Base-by-base conservation (phyloP, 306 rosid genomes). In the Cotoneaster glaucophyllus region DNA sequence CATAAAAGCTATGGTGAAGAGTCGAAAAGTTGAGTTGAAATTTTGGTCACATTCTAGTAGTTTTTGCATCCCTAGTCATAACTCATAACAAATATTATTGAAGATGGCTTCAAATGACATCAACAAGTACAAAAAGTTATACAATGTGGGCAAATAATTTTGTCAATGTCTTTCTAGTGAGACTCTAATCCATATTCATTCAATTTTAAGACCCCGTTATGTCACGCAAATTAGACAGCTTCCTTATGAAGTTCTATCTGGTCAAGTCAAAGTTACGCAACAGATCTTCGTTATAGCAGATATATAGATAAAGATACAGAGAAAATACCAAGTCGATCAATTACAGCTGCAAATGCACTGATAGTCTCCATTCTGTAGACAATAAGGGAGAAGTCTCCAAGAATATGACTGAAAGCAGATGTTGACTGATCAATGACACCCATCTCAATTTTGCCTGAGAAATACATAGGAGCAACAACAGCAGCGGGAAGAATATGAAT, bases 401-500 rank as follows among this genome's bases (percentile, higher is more conserved):
- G 96, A 78, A 95, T 90, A 76, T 95, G 99, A 84, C 85, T 95
- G 77, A 95, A 95, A 82, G 99, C 97, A 76, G 97, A 95, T 71
- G 90, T 96, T 24, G 99, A 95, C 79, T 95, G 99, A 81, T 92
- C 92, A 77, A 95, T 92, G 71, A 95, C 97, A 76, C 99, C 99
- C 83, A 95, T 90, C 87, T 95, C 99, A 70, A 95, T 95, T 86
- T 95, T 90, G 26, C 99, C 99, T 0, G 99, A 79, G 80, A 95
- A 95, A 83, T 75, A 95, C 99, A 95, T 89, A 28, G 99, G 99
- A 44, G 99, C 99, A 84, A 95, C 97, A 75, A 95, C 97, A 70
- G 99, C 99, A 43, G 88, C 97, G 15, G 99, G 99, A 80, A 95
- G 99, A 88, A 95, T 82, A 79, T 92, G 99, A 88, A 95, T 92